Percentiles rank a stretch among this genome's conserved stretches.
Evolutionary conservation across 805 yeast genomes (phyloP).

Genomic region (Hanseniaspora pseudoguilliermondii): DNA sequence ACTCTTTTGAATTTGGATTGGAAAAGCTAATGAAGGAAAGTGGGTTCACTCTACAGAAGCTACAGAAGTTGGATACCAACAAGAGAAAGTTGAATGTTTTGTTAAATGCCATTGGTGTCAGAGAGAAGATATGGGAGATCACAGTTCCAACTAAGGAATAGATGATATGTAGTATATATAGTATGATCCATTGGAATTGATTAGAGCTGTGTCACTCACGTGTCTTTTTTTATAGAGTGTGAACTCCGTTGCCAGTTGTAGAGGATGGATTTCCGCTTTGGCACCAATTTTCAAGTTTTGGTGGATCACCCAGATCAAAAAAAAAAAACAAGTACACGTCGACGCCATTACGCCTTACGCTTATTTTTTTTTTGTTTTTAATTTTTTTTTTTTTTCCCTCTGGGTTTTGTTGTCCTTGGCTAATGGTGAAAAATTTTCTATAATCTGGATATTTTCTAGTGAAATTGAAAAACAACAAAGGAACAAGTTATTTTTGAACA

Average conservation of each 20-base stretch:
- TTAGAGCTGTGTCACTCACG: background rate
- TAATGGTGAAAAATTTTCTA: background rate
- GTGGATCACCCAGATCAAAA: background rate
- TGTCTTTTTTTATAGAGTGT: no score
- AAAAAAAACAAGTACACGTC: no score
- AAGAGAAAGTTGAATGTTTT: background rate
- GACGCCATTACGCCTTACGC: no score
- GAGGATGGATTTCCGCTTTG: no score
- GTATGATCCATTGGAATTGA: background rate
- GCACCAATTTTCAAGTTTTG: background rate
- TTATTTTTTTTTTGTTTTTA: no score
- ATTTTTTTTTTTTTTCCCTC: background rate
- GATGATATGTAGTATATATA: background rate
- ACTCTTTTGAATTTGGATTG: slow-evolving; percentile 8
- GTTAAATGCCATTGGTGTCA: slow-evolving; percentile 3
- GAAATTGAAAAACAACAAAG: background rate
- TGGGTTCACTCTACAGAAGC: slow-evolving; percentile 5
- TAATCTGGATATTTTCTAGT: background rate
- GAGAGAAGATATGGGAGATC: slow-evolving; percentile 10
- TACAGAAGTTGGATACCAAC: slow-evolving; percentile 6
- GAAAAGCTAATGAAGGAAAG: slow-evolving; percentile 7
- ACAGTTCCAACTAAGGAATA: slow-evolving; percentile 2
- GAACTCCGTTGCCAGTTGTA: no score
- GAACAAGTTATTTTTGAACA: no score
- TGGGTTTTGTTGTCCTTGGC: background rate